Evolutionary conservation across 1,284 basidiomycete genomes (phyloP), one percentile per base, ranked within the genome.

Genomic region (Boletus putidus): DNA sequence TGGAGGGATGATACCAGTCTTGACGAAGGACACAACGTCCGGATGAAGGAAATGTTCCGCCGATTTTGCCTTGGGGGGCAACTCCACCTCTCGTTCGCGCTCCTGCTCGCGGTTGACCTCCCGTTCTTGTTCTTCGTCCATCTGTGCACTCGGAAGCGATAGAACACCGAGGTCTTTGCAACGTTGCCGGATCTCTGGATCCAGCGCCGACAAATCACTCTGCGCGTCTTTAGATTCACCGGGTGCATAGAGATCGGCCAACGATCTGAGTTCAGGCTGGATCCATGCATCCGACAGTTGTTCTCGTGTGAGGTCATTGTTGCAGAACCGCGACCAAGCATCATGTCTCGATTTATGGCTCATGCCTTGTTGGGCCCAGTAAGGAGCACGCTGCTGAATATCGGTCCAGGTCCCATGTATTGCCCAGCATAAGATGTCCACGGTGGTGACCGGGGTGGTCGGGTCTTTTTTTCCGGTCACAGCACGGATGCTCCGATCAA

Each of bases 381-480:
- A 25, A 31, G 27, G n/a, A 1, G 49, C 49, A n/a, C 37, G 37
- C 14, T 21, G 49, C 20, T 31, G 37, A 20, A 50, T 50, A 10
- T 50, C 37, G 10, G 37, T 39, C 37, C 37, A 39, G 20, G 37
- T 80, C 64, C 77, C 76, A 3, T 60, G 62, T 67, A 81, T 78
- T 5, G 73, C 64, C 80, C 80, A 82, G 12, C 67, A 62, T 4
- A 82, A 51, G 39, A 81, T 66, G 50, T 82, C 76, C 3, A 58
- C 27, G 10, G 67, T 65, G n/a, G 64, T 47, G 27, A 78, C 31
- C 31, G n/a, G n/a, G n/a, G n/a, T 31, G 31, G 31, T 14, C 12
- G 11, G n/a, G 25, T n/a, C n/a, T n/a, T n/a, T n/a, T n/a, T 68
- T 66, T 1, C 31, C 53, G 10, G 20, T 20, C 20, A 39, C 20